phyloP scores from a whole-genome alignment of 371 early-diverging fungal species.

The Mucor circinelloides region DNA sequence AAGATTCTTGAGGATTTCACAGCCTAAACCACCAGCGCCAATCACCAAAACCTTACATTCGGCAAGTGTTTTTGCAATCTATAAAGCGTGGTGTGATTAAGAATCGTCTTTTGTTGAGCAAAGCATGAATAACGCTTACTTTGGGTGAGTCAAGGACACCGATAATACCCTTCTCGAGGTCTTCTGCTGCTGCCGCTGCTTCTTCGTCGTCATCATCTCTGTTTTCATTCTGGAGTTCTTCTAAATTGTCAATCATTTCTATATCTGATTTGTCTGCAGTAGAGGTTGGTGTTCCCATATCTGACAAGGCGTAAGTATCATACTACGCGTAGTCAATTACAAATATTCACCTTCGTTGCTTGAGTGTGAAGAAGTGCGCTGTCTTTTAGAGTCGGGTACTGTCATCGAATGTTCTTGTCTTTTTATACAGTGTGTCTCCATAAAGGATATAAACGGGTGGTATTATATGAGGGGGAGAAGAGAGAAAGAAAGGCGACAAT shows the following conservation, averaged over 20 bases:
- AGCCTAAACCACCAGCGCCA: slow-evolving; percentile 98
- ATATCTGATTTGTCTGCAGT: slow-evolving; percentile 12
- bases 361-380: slow-evolving; percentile 17
- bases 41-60: slow-evolving; percentile 71
- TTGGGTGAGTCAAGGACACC: slow-evolving; percentile 14
- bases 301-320: not conserved
- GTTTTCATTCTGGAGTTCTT: not conserved
- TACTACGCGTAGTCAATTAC: not conserved
- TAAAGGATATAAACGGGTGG: slow-evolving; percentile 1
- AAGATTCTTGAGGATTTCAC: slow-evolving; percentile 97
- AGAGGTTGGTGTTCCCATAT: slow-evolving; percentile 16
- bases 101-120: not conserved
- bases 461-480: not conserved
- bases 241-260: slow-evolving; percentile 15
- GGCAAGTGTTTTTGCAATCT: slow-evolving; percentile 33
- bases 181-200: slow-evolving; percentile 1
- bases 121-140: not conserved
- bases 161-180: slow-evolving; percentile 20
- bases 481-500: not conserved
- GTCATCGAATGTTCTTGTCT: slow-evolving; percentile 30
- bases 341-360: slow-evolving; percentile 19
- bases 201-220: slow-evolving; percentile 16
- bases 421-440: slow-evolving; percentile 17
- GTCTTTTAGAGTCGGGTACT: slow-evolving; percentile 31
- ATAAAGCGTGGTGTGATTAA: not conserved